Evolutionary conservation across 164 flowering plant genomes (phyloP).

Genomic region (Malania oleifera): DNA sequence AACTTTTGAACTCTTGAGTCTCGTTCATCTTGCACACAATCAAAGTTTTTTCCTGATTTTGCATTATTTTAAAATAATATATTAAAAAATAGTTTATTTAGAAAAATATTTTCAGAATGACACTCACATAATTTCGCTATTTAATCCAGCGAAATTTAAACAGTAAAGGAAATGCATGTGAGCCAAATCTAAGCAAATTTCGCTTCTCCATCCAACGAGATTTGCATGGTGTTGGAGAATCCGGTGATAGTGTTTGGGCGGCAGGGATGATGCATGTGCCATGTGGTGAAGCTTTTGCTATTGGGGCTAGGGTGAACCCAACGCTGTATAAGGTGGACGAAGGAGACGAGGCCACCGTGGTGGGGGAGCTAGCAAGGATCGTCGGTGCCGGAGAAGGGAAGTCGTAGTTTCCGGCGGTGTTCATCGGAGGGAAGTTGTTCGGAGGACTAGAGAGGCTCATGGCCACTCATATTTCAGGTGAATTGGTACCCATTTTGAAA

Average conservation of each 20-base stretch:
- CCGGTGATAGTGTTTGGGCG: conserved; percentile 26
- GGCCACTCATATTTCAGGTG: conserved; percentile 52
- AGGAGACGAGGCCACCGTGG: conserved; percentile 8
- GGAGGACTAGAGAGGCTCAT: conserved; percentile 48
- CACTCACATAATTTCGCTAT: too few species aligned
- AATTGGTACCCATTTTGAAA: conserved; percentile 43
- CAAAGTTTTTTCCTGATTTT: too few species aligned
- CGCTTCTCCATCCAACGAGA: too few species aligned
- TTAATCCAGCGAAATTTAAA: too few species aligned
- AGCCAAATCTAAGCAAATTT: too few species aligned
- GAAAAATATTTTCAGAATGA: too few species aligned
- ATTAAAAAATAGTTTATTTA: too few species aligned
- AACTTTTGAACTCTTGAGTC: too few species aligned
- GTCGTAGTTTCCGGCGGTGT: conserved; percentile 38
- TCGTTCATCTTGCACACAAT: too few species aligned
- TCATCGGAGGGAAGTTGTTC: conserved; percentile 46
- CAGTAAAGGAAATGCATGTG: too few species aligned
- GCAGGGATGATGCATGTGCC: conserved; percentile 38
- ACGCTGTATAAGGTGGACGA: conserved; percentile 22
- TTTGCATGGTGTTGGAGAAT: conserved; percentile 22
- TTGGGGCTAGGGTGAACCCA: conserved; percentile 28
- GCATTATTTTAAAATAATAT: too few species aligned
- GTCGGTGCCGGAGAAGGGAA: not conserved
- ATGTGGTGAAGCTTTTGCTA: conserved; percentile 28
- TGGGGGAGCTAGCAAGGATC: conserved; percentile 6